These are phyloP conservation scores for Teratosphaeriaceae sp. DNA, from an alignment of 2,329 filamentous ascomycete species.

Conservation along the genomic window DNA sequence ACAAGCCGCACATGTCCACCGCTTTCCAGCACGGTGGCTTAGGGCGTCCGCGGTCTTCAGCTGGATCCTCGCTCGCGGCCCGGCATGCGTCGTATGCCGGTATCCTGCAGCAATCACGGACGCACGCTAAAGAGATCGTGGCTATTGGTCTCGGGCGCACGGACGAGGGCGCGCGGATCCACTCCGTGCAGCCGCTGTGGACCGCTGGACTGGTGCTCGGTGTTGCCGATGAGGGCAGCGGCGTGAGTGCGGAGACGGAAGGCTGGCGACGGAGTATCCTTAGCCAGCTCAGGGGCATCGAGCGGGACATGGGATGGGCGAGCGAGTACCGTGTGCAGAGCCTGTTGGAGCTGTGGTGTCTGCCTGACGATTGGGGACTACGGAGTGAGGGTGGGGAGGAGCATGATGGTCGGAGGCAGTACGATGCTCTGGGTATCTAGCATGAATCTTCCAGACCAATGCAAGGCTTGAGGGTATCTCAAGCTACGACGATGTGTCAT, in stretches of 20 bases:
- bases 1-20: constrained; percentile 52
- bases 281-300: constrained; percentile 50
- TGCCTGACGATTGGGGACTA: constrained; percentile 14
- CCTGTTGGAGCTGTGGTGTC: constrained; percentile 42
- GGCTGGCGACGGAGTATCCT: constrained; percentile 51
- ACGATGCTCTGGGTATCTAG: constrained; percentile 2
- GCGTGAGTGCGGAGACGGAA: constrained; percentile 18
- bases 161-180: constrained; percentile 51
- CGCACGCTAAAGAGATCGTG: constrained; percentile 56
- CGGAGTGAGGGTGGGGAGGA: neutral
- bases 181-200: constrained; percentile 54
- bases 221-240: constrained; percentile 25
- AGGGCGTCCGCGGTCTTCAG: neutral
- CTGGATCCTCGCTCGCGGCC: constrained; percentile 42
- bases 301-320: constrained; percentile 57
- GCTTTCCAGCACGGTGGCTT: constrained; percentile 8
- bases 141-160: constrained; percentile 53
- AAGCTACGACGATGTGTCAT: constrained; percentile 6
- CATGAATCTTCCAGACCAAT: no score
- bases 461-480: constrained; percentile 8
- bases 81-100: constrained; percentile 51
- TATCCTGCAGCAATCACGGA: constrained; percentile 49
- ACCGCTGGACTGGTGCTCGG: constrained; percentile 56
- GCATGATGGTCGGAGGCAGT: neutral
- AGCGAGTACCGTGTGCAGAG: constrained; percentile 55